A percentile compares a stretch with the other conserved stretches of the same genome.
Conservation (phyloP, 2,329 filamentous ascomycete species). For the Trichoderma sp. region DNA sequence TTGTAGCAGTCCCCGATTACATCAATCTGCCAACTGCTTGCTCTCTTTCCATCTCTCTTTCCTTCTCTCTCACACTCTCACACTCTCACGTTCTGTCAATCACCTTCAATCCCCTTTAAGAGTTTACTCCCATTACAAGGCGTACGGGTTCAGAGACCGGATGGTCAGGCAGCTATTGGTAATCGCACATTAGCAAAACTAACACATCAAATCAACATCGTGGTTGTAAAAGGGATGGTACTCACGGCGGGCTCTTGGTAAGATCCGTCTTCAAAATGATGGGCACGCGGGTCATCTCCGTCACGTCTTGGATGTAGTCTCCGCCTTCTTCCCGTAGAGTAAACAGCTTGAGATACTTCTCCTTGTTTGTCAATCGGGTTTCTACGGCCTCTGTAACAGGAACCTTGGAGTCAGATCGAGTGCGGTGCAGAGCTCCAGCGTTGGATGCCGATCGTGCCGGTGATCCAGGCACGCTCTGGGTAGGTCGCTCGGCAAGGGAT, state of each 20-base stretch:
- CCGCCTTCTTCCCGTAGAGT: conserved; percentile 87
- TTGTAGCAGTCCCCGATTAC: not conserved
- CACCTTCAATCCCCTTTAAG: not conserved
- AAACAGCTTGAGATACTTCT: conserved; percentile 93
- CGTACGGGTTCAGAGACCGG: conserved; percentile 78
- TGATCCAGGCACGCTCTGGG: conserved; percentile 92
- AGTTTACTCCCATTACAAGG: conserved; percentile 46
- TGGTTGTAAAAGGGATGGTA: conserved; percentile 37
- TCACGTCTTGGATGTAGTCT: conserved; percentile 97
- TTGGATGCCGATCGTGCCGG: conserved; percentile 74
- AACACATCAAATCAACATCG: not conserved
- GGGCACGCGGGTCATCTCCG: conserved; percentile 96
- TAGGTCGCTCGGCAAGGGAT: conserved; percentile 83
- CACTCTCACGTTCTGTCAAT: not conserved
- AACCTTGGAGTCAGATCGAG: conserved; percentile 92
- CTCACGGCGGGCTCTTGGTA: conserved; percentile 98
- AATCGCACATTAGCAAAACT: conserved; percentile 30
- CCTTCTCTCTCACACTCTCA: not conserved
- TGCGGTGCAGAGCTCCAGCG: conserved; percentile 74
- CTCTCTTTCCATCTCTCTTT: not conserved
- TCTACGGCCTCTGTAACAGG: conserved; percentile 74
- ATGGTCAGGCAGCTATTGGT: conserved; percentile 73
- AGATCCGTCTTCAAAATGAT: conserved; percentile 98
- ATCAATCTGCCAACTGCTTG: conserved; percentile 21
- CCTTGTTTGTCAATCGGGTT: conserved; percentile 83